Evolutionary conservation across 306 rosid species (phyloP).

Genomic region (Luffa aegyptiaca): DNA sequence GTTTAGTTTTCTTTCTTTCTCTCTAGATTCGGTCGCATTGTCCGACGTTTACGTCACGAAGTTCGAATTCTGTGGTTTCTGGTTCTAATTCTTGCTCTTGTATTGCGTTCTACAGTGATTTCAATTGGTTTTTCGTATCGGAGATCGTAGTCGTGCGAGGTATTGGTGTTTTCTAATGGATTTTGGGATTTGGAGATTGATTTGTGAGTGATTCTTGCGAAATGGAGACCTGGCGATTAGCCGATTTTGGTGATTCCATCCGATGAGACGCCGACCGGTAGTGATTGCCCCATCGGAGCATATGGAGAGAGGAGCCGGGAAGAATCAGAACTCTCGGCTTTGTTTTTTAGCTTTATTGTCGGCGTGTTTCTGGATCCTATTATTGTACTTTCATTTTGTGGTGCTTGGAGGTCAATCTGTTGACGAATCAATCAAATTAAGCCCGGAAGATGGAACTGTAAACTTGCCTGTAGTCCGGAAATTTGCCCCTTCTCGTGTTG

Average conservation of each 20-base stretch:
- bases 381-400: constrained; percentile 71
- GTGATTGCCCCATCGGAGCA: constrained; percentile 40
- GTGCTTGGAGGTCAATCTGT: constrained; percentile 33
- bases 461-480: constrained; percentile 13
- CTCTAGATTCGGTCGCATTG: constrained; percentile 3
- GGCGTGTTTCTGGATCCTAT: constrained; percentile 59
- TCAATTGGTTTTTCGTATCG: background rate
- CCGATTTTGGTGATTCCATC: constrained; percentile 11
- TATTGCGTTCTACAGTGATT: background rate
- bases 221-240: constrained; percentile 18
- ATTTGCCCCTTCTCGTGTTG: constrained; percentile 5
- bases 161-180: background rate
- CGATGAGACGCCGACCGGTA: constrained; percentile 76
- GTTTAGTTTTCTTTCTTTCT: background rate
- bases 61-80: background rate
- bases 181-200: constrained; percentile 2
- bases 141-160: background rate
- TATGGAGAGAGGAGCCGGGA: constrained; percentile 65
- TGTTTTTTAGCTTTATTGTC: constrained; percentile 54
- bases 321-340: constrained; percentile 53
- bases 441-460: constrained; percentile 19
- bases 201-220: constrained; percentile 1
- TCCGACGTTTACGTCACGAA: background rate
- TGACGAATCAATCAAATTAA: constrained; percentile 24
- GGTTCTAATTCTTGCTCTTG: background rate